Conservation (phyloP, 139 green algal species). For the Volvox africanus region DNA sequence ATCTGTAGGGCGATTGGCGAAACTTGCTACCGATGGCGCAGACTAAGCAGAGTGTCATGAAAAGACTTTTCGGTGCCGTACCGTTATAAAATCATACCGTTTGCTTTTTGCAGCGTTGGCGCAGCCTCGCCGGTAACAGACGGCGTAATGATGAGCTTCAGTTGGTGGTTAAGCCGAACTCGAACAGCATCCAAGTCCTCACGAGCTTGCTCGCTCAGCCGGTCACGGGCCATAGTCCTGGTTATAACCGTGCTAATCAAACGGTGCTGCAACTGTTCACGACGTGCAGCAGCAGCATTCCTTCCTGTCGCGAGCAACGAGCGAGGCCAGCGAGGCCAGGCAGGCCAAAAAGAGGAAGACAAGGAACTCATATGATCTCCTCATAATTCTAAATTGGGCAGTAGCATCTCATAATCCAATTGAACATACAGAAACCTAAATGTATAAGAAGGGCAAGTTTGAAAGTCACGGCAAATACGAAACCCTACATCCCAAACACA, state of each 20-base stretch:
- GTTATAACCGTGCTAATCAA: background rate
- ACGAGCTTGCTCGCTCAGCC: background rate
- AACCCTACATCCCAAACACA: background rate
- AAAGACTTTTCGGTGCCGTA: background rate
- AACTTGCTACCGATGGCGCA: background rate
- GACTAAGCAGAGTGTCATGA: background rate
- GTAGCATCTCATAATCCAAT: too few species aligned
- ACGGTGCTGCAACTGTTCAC: background rate
- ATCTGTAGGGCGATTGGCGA: too few species aligned
- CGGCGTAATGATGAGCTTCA: background rate
- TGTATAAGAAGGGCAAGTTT: too few species aligned
- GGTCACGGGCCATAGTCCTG: background rate
- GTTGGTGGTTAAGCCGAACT: constrained; percentile 23
- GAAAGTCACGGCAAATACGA: background rate
- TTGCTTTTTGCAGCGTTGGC: constrained; percentile 6
- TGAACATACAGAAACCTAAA: too few species aligned
- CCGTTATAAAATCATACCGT: background rate
- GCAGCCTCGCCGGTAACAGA: background rate
- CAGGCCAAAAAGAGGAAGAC: background rate
- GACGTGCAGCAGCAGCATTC: background rate
- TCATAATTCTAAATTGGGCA: too few species aligned
- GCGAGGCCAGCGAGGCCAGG: constrained; percentile 6
- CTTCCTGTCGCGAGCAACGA: background rate
- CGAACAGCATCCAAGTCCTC: constrained; percentile 19
- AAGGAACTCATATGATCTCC: too few species aligned